phyloP scores from a whole-genome alignment of 352 stramenopile species.

The Phytophthora pisi region DNA sequence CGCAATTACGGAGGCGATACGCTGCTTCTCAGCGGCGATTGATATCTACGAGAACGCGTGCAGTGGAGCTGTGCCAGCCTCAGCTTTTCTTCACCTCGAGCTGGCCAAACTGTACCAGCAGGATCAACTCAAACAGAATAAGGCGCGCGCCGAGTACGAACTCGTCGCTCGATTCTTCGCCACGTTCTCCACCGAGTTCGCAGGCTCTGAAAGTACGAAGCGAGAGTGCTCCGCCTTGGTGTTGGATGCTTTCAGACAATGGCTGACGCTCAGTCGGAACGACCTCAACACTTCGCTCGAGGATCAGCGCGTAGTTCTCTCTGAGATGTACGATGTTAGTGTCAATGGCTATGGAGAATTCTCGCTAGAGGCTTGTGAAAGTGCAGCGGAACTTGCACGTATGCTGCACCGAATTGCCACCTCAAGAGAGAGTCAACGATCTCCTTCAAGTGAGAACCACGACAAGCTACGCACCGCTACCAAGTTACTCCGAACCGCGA shows the following conservation, averaged over 20 bases:
- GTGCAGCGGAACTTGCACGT: conserved; percentile 40
- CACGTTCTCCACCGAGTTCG: conserved; percentile 65
- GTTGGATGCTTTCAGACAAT: conserved; percentile 65
- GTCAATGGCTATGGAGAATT: conserved; percentile 69
- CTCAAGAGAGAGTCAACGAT: conserved; percentile 15
- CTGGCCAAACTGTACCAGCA: conserved; percentile 64
- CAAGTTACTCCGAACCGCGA: conserved; percentile 41
- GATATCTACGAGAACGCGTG: conserved; percentile 63
- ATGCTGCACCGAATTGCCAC: conserved; percentile 42
- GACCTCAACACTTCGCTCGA: conserved; percentile 32
- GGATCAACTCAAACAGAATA: conserved; percentile 15
- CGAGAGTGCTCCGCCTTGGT: conserved; percentile 63
- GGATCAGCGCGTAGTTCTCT: conserved; percentile 41
- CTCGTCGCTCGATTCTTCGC: conserved; percentile 62
- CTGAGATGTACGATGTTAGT: conserved; percentile 48
- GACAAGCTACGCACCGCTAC: conserved; percentile 44
- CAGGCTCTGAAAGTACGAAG: conserved; percentile 51
- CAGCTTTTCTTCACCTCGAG: conserved; percentile 62
- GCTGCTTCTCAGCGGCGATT: conserved; percentile 54
- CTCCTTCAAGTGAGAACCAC: conserved; percentile 13
- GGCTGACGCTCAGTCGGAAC: conserved; percentile 31
- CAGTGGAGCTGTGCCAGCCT: conserved; percentile 60
- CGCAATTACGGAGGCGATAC: conserved; percentile 44
- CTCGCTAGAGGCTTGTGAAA: conserved; percentile 61
- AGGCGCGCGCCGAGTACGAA: conserved; percentile 33